Conservation (phyloP, 805 yeast species). For the Sugiyamaella chiloensis region DNA sequence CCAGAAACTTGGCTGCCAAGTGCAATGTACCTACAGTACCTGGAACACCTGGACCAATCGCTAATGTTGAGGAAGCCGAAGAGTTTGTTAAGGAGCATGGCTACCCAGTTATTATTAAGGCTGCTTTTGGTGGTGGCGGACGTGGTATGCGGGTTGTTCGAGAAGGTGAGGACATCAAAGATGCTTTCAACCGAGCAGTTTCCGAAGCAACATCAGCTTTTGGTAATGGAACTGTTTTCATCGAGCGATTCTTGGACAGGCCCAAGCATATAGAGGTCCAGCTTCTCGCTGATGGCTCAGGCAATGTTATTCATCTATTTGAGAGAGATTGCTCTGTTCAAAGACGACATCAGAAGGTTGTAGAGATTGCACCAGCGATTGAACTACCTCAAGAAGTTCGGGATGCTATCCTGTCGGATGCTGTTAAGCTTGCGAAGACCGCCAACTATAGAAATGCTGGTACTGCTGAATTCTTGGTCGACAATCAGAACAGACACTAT, state of each 20-base stretch:
- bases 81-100: conserved; percentile 82
- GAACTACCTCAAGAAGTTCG: conserved; percentile 79
- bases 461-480: conserved; percentile 96
- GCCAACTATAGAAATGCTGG: conserved; percentile 97
- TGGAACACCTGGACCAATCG: conserved; percentile 97
- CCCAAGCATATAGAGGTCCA: conserved; percentile 99
- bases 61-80: conserved; percentile 68
- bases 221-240: conserved; percentile 97
- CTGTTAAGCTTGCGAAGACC: conserved; percentile 82
- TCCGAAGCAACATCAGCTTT: conserved; percentile 95
- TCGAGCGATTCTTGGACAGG: conserved; percentile 89
- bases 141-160: conserved; percentile 99
- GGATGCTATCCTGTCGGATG: conserved; percentile 90
- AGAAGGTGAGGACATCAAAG: conserved; percentile 89
- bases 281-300: conserved; percentile 86
- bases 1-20: conserved; percentile 78
- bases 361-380: conserved; percentile 97
- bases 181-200: conserved; percentile 89
- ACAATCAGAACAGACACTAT: conserved; percentile 89
- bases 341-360: conserved; percentile 98
- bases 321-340: conserved; percentile 99
- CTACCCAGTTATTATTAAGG: conserved; percentile 94
- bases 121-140: conserved; percentile 99
- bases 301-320: conserved; percentile 91
- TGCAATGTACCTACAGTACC: conserved; percentile 93